Percentiles rank a stretch among this genome's conserved stretches.
phyloP scores from a whole-genome alignment of 1,284 basidiomycete genomes.

The Phenoliferia sp. region DNA sequence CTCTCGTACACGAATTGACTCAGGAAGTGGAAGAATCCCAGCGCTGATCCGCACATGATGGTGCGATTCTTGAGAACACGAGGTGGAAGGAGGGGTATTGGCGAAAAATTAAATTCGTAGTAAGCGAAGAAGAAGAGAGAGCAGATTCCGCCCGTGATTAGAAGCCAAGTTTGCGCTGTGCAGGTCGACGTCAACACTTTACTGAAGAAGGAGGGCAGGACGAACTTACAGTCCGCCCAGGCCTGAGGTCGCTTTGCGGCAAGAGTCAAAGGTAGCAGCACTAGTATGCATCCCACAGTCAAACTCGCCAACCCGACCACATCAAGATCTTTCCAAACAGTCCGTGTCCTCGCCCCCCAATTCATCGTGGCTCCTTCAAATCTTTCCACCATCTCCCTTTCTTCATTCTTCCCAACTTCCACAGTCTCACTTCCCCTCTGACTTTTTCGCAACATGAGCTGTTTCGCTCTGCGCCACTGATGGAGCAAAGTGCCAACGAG shows the following conservation, averaged over 20 bases:
- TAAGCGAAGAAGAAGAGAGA: conserved; percentile 34
- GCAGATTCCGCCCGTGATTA: conserved; percentile 26
- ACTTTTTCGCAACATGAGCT: background rate
- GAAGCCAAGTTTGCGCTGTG: conserved; percentile 24
- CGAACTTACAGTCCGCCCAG: conserved; percentile 34
- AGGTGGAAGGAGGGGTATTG: conserved; percentile 35
- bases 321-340: conserved; percentile 34
- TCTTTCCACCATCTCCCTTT: background rate
- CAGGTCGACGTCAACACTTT: background rate
- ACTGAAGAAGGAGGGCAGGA: background rate
- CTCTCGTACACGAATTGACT: conserved; percentile 34
- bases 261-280: conserved; percentile 36
- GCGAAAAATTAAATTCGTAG: conserved; percentile 33
- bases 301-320: conserved; percentile 33
- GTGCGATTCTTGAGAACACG: conserved; percentile 35
- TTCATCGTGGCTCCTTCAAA: background rate
- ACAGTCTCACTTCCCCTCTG: background rate
- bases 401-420: background rate
- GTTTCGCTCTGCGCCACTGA: conserved; percentile 26
- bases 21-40: conserved; percentile 39
- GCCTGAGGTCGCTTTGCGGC: conserved; percentile 28
- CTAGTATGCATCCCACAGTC: conserved; percentile 32
- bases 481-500: conserved; percentile 26
- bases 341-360: conserved; percentile 14
- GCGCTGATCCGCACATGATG: conserved; percentile 31